Base-by-base conservation (phyloP, 306 rosid species). In the Betula pendula region DNA sequence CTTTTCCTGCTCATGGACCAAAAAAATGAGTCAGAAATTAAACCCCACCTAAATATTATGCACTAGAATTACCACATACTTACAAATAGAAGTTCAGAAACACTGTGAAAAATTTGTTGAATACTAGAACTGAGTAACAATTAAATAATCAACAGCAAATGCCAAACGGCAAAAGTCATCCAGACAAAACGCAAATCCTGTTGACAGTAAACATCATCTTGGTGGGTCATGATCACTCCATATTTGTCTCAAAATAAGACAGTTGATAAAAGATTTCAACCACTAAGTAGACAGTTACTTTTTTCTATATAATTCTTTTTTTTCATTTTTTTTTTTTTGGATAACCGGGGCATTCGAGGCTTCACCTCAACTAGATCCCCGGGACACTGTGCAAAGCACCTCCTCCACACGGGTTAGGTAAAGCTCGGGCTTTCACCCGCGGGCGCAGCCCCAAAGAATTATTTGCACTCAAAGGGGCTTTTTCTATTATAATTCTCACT, bases 1-100 rank as follows among this genome's bases (percentile, higher is more conserved):
- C 24, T 53, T 72, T 45, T 74, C 80, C 75, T 62, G 86, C 59
- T 29, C 71, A 70, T 38, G 8, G 49, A 75, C 27, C 29, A 60
- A 9, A 12, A 35, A 43, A 29, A 69, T 19, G 3, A 17, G 49
- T 79, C 70, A 78, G 73, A 52, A 40, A 74, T 35, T 35, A 65
- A 17, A 17, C 1, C 19, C 45, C 15, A 65, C 20, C 47, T 65
- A 25, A 65, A 65, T 65, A 35, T 38, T 11, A 65, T 35, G 22
- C 2, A 65, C 14, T 65, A 58, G 22, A 58, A 3, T 58, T 25
- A 58, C 6, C 8, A 58, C 66, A 58, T 9, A 24, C 62, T 2
- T 55, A 10, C 14, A 20, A 22, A 55, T 55, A 55, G 6, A 55
- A 20, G 9, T 55, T 2, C 5, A 55, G 22, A 55, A 22, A 7